phyloP scores from a whole-genome alignment of 2,329 filamentous ascomycete species.

The Beauveria bassiana region DNA sequence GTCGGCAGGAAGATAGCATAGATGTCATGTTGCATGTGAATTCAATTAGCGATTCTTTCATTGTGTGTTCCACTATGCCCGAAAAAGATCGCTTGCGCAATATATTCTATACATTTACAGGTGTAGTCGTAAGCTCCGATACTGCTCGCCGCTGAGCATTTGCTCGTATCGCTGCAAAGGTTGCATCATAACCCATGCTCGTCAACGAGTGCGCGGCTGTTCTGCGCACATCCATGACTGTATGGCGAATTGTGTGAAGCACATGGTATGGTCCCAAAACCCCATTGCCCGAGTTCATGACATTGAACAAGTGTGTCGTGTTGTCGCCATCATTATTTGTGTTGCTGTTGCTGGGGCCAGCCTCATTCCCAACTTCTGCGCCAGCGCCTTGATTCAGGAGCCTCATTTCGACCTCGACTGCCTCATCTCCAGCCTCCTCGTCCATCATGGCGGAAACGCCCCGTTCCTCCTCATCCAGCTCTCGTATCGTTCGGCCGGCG shows the following conservation, averaged over 20 bases:
- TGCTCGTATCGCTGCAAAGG: constrained; percentile 37
- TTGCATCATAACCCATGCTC: constrained; percentile 47
- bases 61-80: neutral
- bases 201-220: constrained; percentile 45
- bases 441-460: constrained; percentile 37
- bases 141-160: constrained; percentile 34
- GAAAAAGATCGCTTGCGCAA: neutral
- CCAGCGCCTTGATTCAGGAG: constrained; percentile 22
- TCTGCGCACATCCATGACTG: constrained; percentile 38
- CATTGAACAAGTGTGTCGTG: constrained; percentile 35
- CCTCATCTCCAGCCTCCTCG: constrained; percentile 28
- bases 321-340: constrained; percentile 24
- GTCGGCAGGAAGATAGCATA: constrained; percentile 80
- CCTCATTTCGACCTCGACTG: constrained; percentile 39
- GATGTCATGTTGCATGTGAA: constrained; percentile 17
- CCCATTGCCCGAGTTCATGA: constrained; percentile 48
- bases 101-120: constrained; percentile 15
- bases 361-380: constrained; percentile 17
- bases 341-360: constrained; percentile 16
- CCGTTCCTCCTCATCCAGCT: constrained; percentile 50
- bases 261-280: constrained; percentile 47
- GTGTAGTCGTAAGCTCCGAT: constrained; percentile 17
- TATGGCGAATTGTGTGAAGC: constrained; percentile 39
- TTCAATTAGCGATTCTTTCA: constrained; percentile 14
- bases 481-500: constrained; percentile 31